Evolutionary conservation across 2,329 filamentous ascomycete genomes (phyloP).

Genomic region (Cercospora canescens): DNA sequence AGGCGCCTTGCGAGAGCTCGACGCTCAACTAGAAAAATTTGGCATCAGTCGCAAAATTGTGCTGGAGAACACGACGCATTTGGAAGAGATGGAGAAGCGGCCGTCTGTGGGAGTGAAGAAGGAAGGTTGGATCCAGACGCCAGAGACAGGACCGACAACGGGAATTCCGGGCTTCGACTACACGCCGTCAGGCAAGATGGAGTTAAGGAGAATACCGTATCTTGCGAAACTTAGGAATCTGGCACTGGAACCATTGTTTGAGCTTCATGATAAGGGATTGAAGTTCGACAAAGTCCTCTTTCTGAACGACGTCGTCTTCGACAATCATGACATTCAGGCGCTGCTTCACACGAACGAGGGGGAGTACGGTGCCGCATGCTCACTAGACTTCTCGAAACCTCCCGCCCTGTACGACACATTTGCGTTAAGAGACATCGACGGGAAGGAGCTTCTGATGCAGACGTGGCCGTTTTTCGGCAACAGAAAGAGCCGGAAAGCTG

Average conservation of each 20-base stretch:
- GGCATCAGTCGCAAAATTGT: constrained; percentile 58
- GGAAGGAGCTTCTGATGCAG: constrained; percentile 53
- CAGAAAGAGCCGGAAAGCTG: constrained; percentile 52
- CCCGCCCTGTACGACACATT: constrained; percentile 64
- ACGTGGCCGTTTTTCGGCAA: constrained; percentile 63
- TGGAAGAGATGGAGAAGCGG: constrained; percentile 53
- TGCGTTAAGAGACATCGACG: constrained; percentile 57
- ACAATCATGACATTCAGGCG: constrained; percentile 55
- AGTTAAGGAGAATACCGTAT: constrained; percentile 68
- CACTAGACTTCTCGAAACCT: constrained; percentile 59
- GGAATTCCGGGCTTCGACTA: constrained; percentile 8
- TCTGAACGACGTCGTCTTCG: constrained; percentile 65
- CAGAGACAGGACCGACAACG: constrained; percentile 30
- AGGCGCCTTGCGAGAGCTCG: constrained; percentile 58
- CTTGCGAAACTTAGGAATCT: constrained; percentile 64
- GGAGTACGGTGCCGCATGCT: constrained; percentile 62
- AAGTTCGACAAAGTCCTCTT: constrained; percentile 62
- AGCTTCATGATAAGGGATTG: constrained; percentile 52
- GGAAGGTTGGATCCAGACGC: constrained; percentile 66
- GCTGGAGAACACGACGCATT: constrained; percentile 60
- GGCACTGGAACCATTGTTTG: constrained; percentile 60
- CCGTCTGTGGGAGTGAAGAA: constrained; percentile 39
- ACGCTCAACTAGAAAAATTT: constrained; percentile 52
- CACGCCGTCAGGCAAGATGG: constrained; percentile 44
- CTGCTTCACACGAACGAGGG: constrained; percentile 60